Evolutionary conservation across 2,329 filamentous ascomycete genomes (phyloP), one percentile per base, ranked within the genome.

Genomic region (Furcasterigmium sp.): DNA sequence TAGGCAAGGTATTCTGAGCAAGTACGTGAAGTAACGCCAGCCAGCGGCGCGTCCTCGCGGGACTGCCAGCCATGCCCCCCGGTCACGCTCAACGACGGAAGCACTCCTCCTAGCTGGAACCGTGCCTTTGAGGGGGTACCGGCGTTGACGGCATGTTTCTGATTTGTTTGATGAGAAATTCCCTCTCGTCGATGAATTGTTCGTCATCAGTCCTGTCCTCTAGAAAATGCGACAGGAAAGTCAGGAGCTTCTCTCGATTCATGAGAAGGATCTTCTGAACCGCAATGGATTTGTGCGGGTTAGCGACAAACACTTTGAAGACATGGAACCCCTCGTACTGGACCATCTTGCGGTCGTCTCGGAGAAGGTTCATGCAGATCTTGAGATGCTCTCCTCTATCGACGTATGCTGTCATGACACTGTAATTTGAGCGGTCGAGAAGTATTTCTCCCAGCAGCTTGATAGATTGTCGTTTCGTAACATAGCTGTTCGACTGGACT

Each of bases 271-370:
- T 95, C 61, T 91, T 88, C 62, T 95, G 90, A 39, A 98, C 93
- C 26, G 91, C 88, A 47, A 91, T 75, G n/a, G 89, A 95, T 69
- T 98, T 98, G 72, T 97, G 91, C 8, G 93, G 93, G 62, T 98
- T 98, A 47, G 93, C 93, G 42, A 97, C 93, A 65, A 98, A 98
- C 49, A 98, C 91, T 73, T 98, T 98, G 77, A 98, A 98, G 34
- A 98, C 91, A 62, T 98, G 93, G 63, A 98, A 98, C 8, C 91
- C 93, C 64, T 98, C 93, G 62, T 98, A 98, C 66, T 97, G 93
- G 49, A 98, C 93, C 91, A 98, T 98, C 65, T 95, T 93, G 54
- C 91, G 82, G 64, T 97, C 91, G 63, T 97, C 93, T 53, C 90
- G 84, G 48, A 98, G 72, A 46, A 98, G 75, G 64, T 95, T 97